Percentiles rank a stretch among this genome's conserved stretches.
Conservation (phyloP, 176 grass and related monocot genomes). For the Avena atlantica region DNA sequence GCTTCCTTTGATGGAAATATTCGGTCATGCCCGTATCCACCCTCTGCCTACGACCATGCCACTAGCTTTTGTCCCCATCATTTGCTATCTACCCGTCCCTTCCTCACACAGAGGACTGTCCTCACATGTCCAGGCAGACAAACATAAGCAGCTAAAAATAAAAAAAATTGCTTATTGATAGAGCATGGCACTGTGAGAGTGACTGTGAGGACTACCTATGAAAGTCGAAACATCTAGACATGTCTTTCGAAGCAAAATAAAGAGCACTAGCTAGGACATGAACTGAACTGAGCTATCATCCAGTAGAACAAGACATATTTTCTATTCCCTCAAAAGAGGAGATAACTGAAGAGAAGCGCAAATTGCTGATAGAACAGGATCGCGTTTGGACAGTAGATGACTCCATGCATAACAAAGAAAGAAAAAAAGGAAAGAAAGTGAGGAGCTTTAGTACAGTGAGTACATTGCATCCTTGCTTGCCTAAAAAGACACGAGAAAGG, state of each 20-base stretch:
- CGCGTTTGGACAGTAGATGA: not conserved
- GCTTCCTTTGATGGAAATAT: slow-evolving; percentile 43
- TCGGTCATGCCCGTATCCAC: slow-evolving; percentile 41
- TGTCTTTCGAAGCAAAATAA: no score
- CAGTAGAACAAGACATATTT: not conserved
- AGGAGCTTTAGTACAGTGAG: slow-evolving; percentile 5
- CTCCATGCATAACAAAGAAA: not conserved
- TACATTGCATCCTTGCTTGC: not conserved
- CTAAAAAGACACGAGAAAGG: not conserved
- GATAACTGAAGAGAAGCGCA: not conserved
- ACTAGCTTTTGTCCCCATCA: slow-evolving; percentile 40
- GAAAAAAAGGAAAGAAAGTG: not conserved
- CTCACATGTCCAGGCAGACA: slow-evolving; percentile 3
- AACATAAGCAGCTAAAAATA: not conserved
- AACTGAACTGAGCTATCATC: not conserved
- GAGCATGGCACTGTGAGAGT: not conserved
- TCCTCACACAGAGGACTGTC: not conserved
- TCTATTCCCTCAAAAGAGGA: not conserved
- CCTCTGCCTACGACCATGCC: slow-evolving; percentile 35
- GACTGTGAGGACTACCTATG: not conserved
- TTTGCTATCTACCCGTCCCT: not conserved
- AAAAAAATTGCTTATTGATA: not conserved
- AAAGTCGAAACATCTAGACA: not conserved
- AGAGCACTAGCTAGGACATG: no score
- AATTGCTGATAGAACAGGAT: not conserved